Evolutionary conservation across 108 stramenopile species (phyloP), one percentile per base, ranked within the genome.

Genomic region (Skeletonema tropicum): DNA sequence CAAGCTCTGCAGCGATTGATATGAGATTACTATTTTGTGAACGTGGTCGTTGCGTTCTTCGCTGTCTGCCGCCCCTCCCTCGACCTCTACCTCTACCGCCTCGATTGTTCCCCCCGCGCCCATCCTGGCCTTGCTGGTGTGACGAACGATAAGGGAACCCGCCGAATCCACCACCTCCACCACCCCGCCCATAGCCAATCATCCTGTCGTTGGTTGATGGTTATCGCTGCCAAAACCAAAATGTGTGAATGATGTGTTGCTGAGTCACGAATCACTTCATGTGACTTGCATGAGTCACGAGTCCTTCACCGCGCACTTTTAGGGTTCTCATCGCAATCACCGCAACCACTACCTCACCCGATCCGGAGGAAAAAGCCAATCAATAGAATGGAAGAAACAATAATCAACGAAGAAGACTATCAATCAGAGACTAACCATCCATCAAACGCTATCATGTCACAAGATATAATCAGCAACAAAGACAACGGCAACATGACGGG

Each of bases 121-220:
- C 76, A 46, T 77, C 76, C 41, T 70, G 68, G 10, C 76, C 76
- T 62, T 77, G 76, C 41, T 77, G 76, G 38, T 77, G 76, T 2
- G 76, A 49, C 0, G 68, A 77, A 9, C 68, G 76, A 23, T 77
- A 77, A 68, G 68, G 63, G 62, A 77, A 77, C 19, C 69, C 62
- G 10, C 69, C 62, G 31, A 48, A 68, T n/a, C 75, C 75, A 6
- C 75, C 75, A 68, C 75, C 75, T 7, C 68, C 60, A 6, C 66
- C 75, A 7, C 68, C 46, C 0, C 66, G 26, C 35, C 75, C 75
- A 36, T 41, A 65, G 32, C 73, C 73, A 57, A 73, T 64, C 73
- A 73, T 73, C 4, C 25, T 55, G 52, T 23, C 19, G 23, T 55
- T 35, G 35, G 26, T 2, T 35, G 35, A 2, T 29, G 1, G 26